A percentile compares a stretch with the other conserved stretches of the same genome.
Evolutionary conservation across 2,329 filamentous ascomycete species (phyloP).

Genomic region (Talaromyces sp.): DNA sequence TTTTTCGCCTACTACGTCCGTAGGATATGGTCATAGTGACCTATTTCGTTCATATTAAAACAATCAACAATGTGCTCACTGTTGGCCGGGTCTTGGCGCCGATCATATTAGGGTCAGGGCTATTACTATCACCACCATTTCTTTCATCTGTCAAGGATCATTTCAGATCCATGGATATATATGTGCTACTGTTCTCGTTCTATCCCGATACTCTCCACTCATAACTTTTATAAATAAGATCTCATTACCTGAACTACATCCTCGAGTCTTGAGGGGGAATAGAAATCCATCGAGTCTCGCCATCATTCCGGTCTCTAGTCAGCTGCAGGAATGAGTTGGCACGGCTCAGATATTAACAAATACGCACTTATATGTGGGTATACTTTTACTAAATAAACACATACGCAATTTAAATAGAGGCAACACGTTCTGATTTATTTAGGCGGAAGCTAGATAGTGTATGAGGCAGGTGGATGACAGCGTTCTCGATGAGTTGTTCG

Average conservation of each 20-base stretch:
- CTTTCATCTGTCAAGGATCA: background rate
- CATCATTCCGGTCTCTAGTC: background rate
- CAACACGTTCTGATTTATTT: background rate
- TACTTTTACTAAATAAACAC: background rate
- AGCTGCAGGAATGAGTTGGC: conserved; percentile 1
- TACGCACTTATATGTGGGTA: background rate
- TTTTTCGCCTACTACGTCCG: background rate
- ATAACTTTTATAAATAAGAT: too few species aligned
- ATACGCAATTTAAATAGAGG: background rate
- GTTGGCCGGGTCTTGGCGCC: background rate
- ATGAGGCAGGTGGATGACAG: background rate
- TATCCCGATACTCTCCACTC: too few species aligned
- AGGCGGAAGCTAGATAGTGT: background rate
- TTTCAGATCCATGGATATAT: too few species aligned
- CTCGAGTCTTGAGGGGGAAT: background rate
- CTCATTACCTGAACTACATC: background rate
- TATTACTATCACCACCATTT: background rate
- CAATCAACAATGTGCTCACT: background rate
- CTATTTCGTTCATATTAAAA: background rate
- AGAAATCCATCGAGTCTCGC: background rate
- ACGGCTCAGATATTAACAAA: background rate
- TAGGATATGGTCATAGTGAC: background rate
- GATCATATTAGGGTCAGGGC: background rate
- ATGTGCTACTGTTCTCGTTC: too few species aligned
- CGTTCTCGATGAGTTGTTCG: background rate